A percentile compares a stretch with the other conserved stretches of the same genome.
Conservation (phyloP, 2,329 filamentous ascomycete species). For the Dactylonectria estremocensis region DNA sequence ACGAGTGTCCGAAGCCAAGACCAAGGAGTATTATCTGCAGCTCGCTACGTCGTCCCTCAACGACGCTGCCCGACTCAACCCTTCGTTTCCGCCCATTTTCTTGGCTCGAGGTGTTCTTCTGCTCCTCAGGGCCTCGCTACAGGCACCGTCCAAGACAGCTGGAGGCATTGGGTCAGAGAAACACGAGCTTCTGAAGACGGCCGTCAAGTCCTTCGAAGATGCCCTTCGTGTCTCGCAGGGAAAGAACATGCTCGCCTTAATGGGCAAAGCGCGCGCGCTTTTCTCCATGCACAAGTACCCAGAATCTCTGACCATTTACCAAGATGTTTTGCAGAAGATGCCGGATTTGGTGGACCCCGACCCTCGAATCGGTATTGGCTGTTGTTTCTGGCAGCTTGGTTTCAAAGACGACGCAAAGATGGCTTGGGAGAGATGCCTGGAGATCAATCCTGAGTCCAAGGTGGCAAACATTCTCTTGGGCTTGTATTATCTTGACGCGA, state of each 20-base stretch:
- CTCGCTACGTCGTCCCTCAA: conserved; percentile 93
- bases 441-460: conserved; percentile 87
- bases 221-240: conserved; percentile 87
- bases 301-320: conserved; percentile 88
- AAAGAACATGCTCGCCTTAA: conserved; percentile 91
- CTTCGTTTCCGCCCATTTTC: conserved; percentile 91
- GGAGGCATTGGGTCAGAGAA: conserved; percentile 80
- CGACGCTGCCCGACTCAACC: conserved; percentile 94
- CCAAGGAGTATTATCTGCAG: conserved; percentile 94
- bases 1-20: conserved; percentile 81
- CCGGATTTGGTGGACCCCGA: conserved; percentile 93
- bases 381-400: conserved; percentile 96
- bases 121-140: conserved; percentile 88
- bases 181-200: conserved; percentile 85
- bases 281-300: conserved; percentile 90
- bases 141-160: conserved; percentile 79
- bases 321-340: conserved; percentile 88
- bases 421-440: conserved; percentile 91
- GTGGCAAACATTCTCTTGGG: conserved; percentile 92
- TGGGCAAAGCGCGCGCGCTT: conserved; percentile 89
- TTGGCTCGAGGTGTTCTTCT: conserved; percentile 92
- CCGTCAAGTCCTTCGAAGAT: conserved; percentile 95
- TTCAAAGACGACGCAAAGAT: conserved; percentile 92
- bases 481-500: conserved; percentile 90
- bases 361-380: conserved; percentile 94